These are phyloP conservation scores for Limnomonas spitsbergensis DNA, from an alignment of 139 green algal genomes.

Conservation along the genomic window DNA sequence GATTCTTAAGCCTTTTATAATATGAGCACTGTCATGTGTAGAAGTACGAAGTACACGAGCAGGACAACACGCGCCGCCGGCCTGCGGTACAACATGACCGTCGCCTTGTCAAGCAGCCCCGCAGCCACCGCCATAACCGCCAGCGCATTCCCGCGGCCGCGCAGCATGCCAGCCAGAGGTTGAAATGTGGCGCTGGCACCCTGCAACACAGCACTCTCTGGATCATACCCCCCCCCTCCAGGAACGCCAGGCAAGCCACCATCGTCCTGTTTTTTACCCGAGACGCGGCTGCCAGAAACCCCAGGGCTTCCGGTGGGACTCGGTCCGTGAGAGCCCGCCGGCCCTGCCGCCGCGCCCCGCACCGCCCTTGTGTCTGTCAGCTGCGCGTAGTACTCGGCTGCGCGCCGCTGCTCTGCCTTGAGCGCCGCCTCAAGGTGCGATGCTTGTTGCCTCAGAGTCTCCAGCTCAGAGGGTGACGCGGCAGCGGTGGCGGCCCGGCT, in stretches of 20 bases:
- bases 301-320: background rate
- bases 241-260: background rate
- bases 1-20: background rate
- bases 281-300: background rate
- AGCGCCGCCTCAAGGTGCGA: conserved; percentile 26
- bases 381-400: conserved; percentile 22
- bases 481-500: background rate
- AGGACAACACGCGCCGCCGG: conserved; percentile 24
- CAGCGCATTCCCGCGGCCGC: conserved; percentile 19
- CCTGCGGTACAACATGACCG: conserved; percentile 33
- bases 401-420: conserved; percentile 21
- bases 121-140: conserved; percentile 4
- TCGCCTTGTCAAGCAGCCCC: conserved; percentile 24
- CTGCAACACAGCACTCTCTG: conserved; percentile 25
- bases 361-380: background rate
- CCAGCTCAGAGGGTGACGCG: conserved; percentile 13
- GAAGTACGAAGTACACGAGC: conserved; percentile 24
- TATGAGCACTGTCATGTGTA: conserved; percentile 14
- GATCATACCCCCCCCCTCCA: conserved; percentile 21
- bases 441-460: background rate
- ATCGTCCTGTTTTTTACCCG: conserved; percentile 1
- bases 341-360: background rate
- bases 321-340: background rate
- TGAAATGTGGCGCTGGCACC: conserved; percentile 34
- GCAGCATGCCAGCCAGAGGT: conserved; percentile 23